Percentiles rank a stretch among this genome's conserved stretches.
Evolutionary conservation across 352 stramenopile genomes (phyloP).

Genomic region (Pythium utonaiense): DNA sequence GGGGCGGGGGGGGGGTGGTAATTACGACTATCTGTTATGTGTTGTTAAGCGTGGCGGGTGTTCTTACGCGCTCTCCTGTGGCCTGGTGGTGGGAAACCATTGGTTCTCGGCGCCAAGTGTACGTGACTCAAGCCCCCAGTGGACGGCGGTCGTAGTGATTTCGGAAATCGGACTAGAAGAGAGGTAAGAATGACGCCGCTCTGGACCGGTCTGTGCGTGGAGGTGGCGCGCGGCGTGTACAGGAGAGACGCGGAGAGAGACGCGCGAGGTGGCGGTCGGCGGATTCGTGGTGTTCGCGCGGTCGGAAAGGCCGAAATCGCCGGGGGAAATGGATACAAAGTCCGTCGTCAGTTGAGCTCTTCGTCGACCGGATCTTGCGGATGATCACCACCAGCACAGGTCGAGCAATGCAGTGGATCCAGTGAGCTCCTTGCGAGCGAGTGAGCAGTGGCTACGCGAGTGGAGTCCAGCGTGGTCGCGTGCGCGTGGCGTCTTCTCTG

Average conservation of each 20-base stretch:
- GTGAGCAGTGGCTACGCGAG: too few relatives aligned
- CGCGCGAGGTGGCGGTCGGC: neutral
- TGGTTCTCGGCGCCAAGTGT: constrained; percentile 30
- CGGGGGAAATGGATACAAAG: neutral
- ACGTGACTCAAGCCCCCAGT: constrained; percentile 2
- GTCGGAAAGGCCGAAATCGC: neutral
- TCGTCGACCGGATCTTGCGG: neutral
- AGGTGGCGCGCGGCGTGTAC: neutral
- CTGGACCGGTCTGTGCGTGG: neutral
- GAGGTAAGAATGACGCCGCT: constrained; percentile 43
- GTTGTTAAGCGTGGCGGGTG: neutral
- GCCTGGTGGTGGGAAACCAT: constrained; percentile 23
- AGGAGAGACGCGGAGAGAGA: neutral
- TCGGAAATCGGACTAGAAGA: constrained; percentile 88
- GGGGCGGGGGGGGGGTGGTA: neutral
- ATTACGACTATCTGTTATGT: constrained; percentile 8
- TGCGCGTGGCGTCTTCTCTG: too few relatives aligned
- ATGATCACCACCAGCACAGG: neutral
- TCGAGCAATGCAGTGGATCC: neutral
- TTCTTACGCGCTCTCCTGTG: constrained; percentile 12
- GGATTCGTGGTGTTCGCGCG: neutral
- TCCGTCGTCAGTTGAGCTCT: neutral
- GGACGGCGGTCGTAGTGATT: constrained; percentile 38
- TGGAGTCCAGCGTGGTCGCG: too few relatives aligned
- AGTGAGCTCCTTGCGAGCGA: neutral